Percentiles rank a stretch among this genome's conserved stretches.
Evolutionary conservation across 2,329 filamentous ascomycete genomes (phyloP).

Genomic region (Arachnopeziza araneosa): DNA sequence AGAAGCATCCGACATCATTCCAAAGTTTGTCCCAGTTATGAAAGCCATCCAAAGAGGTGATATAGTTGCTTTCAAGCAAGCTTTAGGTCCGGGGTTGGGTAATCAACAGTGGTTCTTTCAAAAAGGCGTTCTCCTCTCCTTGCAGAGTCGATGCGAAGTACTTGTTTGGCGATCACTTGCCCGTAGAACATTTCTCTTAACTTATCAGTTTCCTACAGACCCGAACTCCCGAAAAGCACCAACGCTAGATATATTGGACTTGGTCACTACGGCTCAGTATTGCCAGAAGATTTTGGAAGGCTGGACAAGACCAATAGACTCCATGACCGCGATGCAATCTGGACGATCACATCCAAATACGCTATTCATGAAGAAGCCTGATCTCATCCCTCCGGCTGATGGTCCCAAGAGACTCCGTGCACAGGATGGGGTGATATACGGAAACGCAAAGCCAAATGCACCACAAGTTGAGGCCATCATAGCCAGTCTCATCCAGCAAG

Average conservation of each 20-base stretch:
- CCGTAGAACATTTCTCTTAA: conserved; percentile 71
- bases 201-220: conserved; percentile 62
- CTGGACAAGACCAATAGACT: conserved; percentile 35
- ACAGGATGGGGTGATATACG: conserved; percentile 57
- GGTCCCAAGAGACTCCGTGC: conserved; percentile 46
- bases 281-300: conserved; percentile 60
- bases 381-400: conserved; percentile 37
- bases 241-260: conserved; percentile 65
- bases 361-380: conserved; percentile 43
- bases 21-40: conserved; percentile 69
- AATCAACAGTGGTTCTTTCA: conserved; percentile 69
- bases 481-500: conserved; percentile 71
- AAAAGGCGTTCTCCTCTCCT: conserved; percentile 68
- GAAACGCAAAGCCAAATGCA: conserved; percentile 53
- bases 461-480: conserved; percentile 73
- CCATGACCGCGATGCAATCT: conserved; percentile 23
- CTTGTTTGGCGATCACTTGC: conserved; percentile 80
- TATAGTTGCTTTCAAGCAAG: conserved; percentile 64
- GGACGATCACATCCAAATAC: conserved; percentile 39
- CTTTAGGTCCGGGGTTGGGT: conserved; percentile 49
- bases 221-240: conserved; percentile 58
- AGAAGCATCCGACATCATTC: conserved; percentile 59
- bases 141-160: conserved; percentile 72
- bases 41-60: conserved; percentile 68
- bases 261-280: conserved; percentile 58